Evolutionary conservation across 371 early-diverging fungal genomes (phyloP).

Genomic region (Umbelopsis sp.): DNA sequence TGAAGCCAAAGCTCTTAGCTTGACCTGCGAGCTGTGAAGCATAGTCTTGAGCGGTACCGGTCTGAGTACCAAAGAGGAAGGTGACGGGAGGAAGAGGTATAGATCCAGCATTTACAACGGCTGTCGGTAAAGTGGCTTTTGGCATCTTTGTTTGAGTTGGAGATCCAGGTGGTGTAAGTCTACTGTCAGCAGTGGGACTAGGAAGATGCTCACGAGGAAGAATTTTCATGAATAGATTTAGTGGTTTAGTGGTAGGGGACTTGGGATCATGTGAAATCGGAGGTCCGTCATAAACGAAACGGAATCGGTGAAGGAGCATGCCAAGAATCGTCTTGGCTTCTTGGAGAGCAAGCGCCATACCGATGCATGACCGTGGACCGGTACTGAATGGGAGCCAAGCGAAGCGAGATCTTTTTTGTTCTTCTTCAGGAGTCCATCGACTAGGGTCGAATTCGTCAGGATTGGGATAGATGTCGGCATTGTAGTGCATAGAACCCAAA

Average conservation of each 20-base stretch:
- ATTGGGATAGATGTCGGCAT: conserved; percentile 31
- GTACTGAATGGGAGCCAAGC: conserved; percentile 47
- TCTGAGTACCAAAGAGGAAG: conserved; percentile 45
- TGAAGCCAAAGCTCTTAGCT: conserved; percentile 38
- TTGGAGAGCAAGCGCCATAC: conserved; percentile 38
- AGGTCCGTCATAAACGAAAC: conserved; percentile 25
- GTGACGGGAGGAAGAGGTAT: conserved; percentile 29
- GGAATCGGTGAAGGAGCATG: conserved; percentile 29
- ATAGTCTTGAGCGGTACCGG: conserved; percentile 45
- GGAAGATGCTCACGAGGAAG: conserved; percentile 25
- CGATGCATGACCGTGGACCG: conserved; percentile 47
- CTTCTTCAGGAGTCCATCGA: conserved; percentile 43
- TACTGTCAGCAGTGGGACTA: conserved; percentile 17
- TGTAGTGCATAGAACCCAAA: conserved; percentile 30
- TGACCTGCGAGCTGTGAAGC: conserved; percentile 35
- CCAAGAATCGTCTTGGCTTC: conserved; percentile 37
- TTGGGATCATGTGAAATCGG: conserved; percentile 21
- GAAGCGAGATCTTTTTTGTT: conserved; percentile 33
- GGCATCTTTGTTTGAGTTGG: background rate
- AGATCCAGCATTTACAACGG: conserved; percentile 5
- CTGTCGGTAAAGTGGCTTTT: background rate
- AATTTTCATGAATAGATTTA: conserved; percentile 22
- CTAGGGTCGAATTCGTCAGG: conserved; percentile 43
- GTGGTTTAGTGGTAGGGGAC: conserved; percentile 21
- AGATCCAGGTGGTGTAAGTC: background rate